Evolutionary conservation across 495 filamentous ascomycete species (phyloP), one percentile per base, ranked within the genome.

Genomic region (Penicillium arizonense): DNA sequence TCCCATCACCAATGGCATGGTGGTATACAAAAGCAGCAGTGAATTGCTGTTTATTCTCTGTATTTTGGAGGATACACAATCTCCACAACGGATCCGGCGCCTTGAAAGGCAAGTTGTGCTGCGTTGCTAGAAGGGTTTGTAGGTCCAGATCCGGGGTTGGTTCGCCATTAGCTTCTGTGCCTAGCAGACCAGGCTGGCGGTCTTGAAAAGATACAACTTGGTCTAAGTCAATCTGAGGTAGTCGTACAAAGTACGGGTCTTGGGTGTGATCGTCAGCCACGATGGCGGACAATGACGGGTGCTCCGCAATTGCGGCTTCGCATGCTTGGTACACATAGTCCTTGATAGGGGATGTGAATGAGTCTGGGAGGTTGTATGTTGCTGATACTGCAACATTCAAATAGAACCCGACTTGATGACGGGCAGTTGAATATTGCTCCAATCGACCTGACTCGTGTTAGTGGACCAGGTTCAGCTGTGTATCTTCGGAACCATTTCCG

Each of bases 341-440:
- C 47, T 70, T 59, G 12, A 72, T 41, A 4, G 73, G 56, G 7
- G 71, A 56, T 1, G 51, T 53, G 43, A 51, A 72, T 1, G 60
- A 26, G 0, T 58, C 40, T 5, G 73, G 67, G 2, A 73, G 54
- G 3, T 42, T 55, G 52, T 80, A 81, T 10, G 56, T 64, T 9
- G 72, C 73, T 24, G 74, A 56, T 5, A 72, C 45, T 1, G 52
- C 68, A 23, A 77, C 71, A 45, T 78, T 80, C 45, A 64, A 50
- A 51, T 80, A 81, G 42, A 77, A 75, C n/a, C 61, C 51, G 1
- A 77, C 45, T 12, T 69, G 58, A 41, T 80, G 74, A 11, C 76
- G 68, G 14, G 64, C 50, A 0, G 73, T 77, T 13, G 69, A 77
- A 61, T 62, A 77, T 43, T 64, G 66, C 60, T 81, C 76, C 47